A percentile compares a stretch with the other conserved stretches of the same genome.
Evolutionary conservation across 2,329 filamentous ascomycete genomes (phyloP).

Genomic region (Colletotrichum scovillei): DNA sequence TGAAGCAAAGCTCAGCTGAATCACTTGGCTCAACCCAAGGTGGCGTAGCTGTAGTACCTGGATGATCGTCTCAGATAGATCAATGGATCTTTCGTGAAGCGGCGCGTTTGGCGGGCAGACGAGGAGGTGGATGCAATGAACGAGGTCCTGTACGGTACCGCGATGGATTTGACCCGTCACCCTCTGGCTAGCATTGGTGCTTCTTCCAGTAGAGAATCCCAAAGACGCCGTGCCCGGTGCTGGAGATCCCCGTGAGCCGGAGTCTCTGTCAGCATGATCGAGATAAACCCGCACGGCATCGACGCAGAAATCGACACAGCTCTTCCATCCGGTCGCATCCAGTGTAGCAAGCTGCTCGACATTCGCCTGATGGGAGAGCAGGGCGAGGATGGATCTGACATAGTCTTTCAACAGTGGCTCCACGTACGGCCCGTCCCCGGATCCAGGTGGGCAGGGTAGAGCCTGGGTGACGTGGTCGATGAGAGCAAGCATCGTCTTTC

Average conservation of each 20-base stretch:
- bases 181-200: slow-evolving; percentile 29
- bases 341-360: slow-evolving; percentile 78
- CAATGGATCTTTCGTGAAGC: slow-evolving; percentile 64
- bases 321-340: slow-evolving; percentile 72
- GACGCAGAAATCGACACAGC: slow-evolving; percentile 77
- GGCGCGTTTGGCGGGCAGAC: slow-evolving; percentile 76
- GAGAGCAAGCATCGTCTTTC: slow-evolving; percentile 82
- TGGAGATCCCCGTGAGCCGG: slow-evolving; percentile 58
- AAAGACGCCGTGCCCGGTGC: slow-evolving; percentile 51
- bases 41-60: slow-evolving; percentile 70
- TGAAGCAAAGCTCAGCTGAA: slow-evolving; percentile 79
- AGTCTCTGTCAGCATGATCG: slow-evolving; percentile 52
- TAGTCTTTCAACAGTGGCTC: slow-evolving; percentile 81
- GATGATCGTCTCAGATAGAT: slow-evolving; percentile 67
- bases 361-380: slow-evolving; percentile 81
- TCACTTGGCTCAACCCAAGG: slow-evolving; percentile 70
- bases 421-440: slow-evolving; percentile 70
- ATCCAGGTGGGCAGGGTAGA: slow-evolving; percentile 60
- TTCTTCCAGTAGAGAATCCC: slow-evolving; percentile 44
- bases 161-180: slow-evolving; percentile 39
- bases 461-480: slow-evolving; percentile 85
- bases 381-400: slow-evolving; percentile 76
- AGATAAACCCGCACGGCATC: slow-evolving; percentile 68
- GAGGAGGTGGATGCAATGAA: slow-evolving; percentile 75
- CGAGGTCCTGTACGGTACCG: slow-evolving; percentile 57